Evolutionary conservation across 805 yeast species (phyloP), one percentile per base, ranked within the genome.

Genomic region (Wickerhamomyces kurtzmanii): DNA sequence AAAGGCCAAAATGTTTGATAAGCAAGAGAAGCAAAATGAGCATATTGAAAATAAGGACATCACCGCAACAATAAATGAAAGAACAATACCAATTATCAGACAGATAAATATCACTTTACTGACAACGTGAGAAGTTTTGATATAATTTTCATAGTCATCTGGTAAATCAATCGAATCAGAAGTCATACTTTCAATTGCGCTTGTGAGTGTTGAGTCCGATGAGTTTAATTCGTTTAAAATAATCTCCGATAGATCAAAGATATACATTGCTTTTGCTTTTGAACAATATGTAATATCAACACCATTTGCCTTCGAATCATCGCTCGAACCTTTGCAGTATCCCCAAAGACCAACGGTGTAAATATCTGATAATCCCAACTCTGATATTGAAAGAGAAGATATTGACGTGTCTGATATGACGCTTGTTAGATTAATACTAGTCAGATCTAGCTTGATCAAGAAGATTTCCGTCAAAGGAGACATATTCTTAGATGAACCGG

Each of bases 331-430:
- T 30, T 57, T 41, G 49, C 86, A 77, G 51, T 71, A 75, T 15
- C 79, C 78, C 70, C 79, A 76, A 39, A 71, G 51, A 20, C 83
- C 81, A 19, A 74, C 54, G 11, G 68, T 60, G 38, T 69, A 70
- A 17, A 66, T 55, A 23, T 63, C 65, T 4, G 68, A 47, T 7
- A 73, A 39, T 3, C 68, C 68, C 3, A 60, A 37, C 5, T 37
- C 42, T n/a, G 41, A 16, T 13, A 39, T 33, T 22, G 8, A 34
- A 24, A 23, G 20, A 20, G 17, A 27, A 18, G 5, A 25, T 12
- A 28, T 27, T 10, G 43, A 22, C 29, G 34, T 20, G 24, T 38
- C 31, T 12, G 43, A 29, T 5, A 33, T 17, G 4, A 49, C 29
- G n/a, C 36, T 30, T 4, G 42, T 23, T 9, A 53, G 34, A 8